A percentile compares a stretch with the other conserved stretches of the same genome.
Evolutionary conservation across 1,284 basidiomycete species (phyloP).

Genomic region (Rhizoctonia solani): DNA sequence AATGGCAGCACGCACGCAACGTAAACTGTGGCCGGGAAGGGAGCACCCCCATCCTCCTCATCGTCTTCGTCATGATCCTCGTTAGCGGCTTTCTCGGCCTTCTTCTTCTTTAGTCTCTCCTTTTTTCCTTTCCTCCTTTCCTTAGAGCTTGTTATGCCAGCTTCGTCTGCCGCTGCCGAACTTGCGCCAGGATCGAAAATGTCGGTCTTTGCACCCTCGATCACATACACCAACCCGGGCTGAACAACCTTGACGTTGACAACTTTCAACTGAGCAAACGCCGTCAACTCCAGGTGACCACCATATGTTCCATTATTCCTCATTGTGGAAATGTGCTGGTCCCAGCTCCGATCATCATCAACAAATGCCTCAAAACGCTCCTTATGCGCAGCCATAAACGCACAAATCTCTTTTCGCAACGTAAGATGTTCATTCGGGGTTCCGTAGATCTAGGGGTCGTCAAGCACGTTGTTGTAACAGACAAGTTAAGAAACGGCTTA

Average conservation of each 20-base stretch:
- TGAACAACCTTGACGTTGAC: conserved; percentile 89
- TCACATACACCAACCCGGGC: conserved; percentile 82
- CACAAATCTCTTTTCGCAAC: conserved; percentile 76
- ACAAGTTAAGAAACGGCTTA: conserved; percentile 11
- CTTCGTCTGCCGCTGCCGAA: not conserved
- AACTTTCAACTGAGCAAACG: conserved; percentile 79
- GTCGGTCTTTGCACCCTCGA: conserved; percentile 54
- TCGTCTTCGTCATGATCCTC: conserved; percentile 45
- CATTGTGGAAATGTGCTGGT: conserved; percentile 74
- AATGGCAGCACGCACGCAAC: conserved; percentile 66
- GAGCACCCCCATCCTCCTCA: conserved; percentile 13
- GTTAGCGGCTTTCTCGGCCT: conserved; percentile 39
- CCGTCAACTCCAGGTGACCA: conserved; percentile 87
- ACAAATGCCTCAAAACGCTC: conserved; percentile 85
- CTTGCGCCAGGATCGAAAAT: conserved; percentile 27
- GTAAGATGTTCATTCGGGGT: conserved; percentile 68
- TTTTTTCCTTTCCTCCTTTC: conserved; percentile 43
- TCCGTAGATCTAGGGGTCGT: conserved; percentile 68
- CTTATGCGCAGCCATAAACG: conserved; percentile 74
- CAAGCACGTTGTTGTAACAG: conserved; percentile 38
- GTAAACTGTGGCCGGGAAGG: conserved; percentile 57
- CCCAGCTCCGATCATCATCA: conserved; percentile 79
- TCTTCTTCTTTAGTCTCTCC: conserved; percentile 46
- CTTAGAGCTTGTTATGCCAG: conserved; percentile 38
- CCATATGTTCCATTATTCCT: conserved; percentile 79